Conservation (phyloP, 306 rosid genomes). For the Malus domestica region DNA sequence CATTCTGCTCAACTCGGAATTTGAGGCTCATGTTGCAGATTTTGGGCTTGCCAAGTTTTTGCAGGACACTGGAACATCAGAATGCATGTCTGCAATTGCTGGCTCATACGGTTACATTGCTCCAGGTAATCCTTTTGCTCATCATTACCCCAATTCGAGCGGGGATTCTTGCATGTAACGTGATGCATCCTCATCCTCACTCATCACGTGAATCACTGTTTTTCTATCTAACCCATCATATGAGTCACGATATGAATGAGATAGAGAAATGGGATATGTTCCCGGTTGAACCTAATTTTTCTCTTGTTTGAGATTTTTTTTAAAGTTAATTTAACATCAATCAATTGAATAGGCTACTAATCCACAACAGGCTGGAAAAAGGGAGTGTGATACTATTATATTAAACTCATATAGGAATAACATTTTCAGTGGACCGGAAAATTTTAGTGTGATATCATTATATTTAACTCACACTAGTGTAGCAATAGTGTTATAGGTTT, state of each 20-base stretch:
- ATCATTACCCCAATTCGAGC: neutral
- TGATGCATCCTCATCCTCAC: neutral
- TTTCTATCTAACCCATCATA: neutral
- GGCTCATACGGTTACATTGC: conserved; percentile 95
- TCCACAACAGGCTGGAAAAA: no score
- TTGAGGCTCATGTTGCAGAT: conserved; percentile 94
- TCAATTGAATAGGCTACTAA: neutral
- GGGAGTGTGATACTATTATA: no score
- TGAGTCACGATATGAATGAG: neutral
- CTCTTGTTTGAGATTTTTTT: neutral
- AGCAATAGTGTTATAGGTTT: no score
- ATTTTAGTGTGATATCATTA: no score
- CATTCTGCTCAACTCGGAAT: conserved; percentile 62
- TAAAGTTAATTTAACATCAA: neutral
- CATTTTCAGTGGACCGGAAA: no score
- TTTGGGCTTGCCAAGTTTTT: conserved; percentile 92
- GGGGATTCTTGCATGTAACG: neutral
- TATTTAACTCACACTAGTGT: no score
- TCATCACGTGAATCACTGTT: neutral
- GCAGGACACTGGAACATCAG: conserved; percentile 71
- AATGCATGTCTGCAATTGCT: conserved; percentile 95
- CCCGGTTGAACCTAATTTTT: neutral
- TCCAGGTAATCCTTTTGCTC: conserved; percentile 55
- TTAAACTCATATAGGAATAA: no score
- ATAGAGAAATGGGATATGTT: no score